Evolutionary conservation across 2,329 filamentous ascomycete species (phyloP).

Genomic region (Trichoderma brevicompactum): DNA sequence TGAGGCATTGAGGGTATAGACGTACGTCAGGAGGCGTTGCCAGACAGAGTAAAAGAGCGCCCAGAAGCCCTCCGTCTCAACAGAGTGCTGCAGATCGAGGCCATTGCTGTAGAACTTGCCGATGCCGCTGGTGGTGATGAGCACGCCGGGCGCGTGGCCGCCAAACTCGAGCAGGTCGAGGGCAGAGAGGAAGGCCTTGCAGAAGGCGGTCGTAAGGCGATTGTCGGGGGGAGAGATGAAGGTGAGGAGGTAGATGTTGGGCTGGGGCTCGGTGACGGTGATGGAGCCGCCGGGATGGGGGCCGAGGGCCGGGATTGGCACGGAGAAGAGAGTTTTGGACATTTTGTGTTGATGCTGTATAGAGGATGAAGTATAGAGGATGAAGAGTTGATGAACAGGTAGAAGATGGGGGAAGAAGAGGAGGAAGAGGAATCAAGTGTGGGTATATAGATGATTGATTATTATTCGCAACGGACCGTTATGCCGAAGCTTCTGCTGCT

Average conservation of each 20-base stretch:
- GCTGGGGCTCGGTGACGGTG: constrained; percentile 63
- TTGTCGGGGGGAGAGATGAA: constrained; percentile 76
- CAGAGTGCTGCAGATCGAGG: constrained; percentile 73
- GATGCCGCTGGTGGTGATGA: constrained; percentile 76
- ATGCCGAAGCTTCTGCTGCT: no score
- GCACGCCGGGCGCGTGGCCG: constrained; percentile 67
- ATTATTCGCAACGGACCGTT: no score
- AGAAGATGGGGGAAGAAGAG: neutral
- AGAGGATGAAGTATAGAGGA: no score
- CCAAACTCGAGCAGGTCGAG: constrained; percentile 75
- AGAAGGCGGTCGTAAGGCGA: constrained; percentile 71
- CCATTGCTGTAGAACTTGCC: constrained; percentile 84
- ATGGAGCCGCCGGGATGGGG: constrained; percentile 61
- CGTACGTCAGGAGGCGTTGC: constrained; percentile 55
- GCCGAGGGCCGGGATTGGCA: constrained; percentile 59
- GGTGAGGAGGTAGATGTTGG: constrained; percentile 71
- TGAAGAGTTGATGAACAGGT: neutral
- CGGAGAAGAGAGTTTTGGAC: constrained; percentile 40
- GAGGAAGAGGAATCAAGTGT: neutral
- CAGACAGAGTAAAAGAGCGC: constrained; percentile 68
- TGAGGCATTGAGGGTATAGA: neutral
- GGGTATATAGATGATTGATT: neutral
- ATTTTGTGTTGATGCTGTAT: constrained; percentile 29
- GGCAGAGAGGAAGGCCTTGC: constrained; percentile 67
- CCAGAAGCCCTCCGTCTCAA: constrained; percentile 64